These are phyloP conservation scores for Codiaeum variegatum DNA, from an alignment of 441 rosid genomes.

Conservation along the genomic window DNA sequence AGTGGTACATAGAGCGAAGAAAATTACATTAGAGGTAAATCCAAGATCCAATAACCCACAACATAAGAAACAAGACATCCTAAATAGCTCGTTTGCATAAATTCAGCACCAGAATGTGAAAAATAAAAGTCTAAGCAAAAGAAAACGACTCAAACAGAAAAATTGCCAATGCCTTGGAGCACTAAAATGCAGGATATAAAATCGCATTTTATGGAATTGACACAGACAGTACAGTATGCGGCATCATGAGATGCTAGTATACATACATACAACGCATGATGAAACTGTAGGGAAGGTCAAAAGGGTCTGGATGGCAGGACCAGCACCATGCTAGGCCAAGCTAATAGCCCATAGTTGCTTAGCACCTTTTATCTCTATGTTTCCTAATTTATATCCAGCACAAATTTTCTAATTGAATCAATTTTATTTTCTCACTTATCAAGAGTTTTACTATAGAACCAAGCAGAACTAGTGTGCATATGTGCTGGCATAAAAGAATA, in stretches of 20 bases:
- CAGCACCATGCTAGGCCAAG: not conserved
- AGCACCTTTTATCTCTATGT: not conserved
- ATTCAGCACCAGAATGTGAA: not conserved
- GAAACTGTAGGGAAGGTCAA: not conserved
- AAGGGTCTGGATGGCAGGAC: not conserved
- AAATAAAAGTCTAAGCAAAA: not conserved
- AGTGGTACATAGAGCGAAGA: conserved; percentile 1
- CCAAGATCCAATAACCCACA: not conserved
- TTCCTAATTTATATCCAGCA: not conserved
- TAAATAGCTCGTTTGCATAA: not conserved
- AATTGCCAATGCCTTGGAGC: not conserved
- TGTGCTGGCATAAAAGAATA: not conserved
- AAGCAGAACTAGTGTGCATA: not conserved
- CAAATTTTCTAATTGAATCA: not conserved
- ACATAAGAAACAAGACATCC: not conserved
- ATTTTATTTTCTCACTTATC: not conserved
- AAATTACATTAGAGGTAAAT: not conserved
- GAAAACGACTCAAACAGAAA: not conserved
- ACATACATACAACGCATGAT: not conserved
- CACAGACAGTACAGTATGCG: not conserved
- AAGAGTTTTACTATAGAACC: not conserved
- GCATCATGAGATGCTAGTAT: not conserved
- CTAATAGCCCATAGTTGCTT: not conserved
- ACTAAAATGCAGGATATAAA: not conserved
- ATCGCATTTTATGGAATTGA: not conserved